Conservation (phyloP, 116 monocot species). For the Posidonia oceanica region DNA sequence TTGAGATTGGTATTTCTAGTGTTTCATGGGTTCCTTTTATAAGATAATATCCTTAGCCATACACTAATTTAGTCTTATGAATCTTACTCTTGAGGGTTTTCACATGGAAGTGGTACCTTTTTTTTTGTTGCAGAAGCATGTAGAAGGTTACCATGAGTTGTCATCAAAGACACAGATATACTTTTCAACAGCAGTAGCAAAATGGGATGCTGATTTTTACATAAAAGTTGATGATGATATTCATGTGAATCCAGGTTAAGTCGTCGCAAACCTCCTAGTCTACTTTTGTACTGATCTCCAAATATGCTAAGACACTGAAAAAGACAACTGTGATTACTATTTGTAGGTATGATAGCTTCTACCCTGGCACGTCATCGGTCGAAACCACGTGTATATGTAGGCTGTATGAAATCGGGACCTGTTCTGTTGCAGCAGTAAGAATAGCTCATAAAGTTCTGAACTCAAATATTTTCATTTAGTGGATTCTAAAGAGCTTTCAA, state of each 20-base stretch:
- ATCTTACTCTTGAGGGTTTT: neutral
- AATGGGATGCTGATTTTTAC: slow-evolving; percentile 85
- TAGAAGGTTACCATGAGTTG: slow-evolving; percentile 73
- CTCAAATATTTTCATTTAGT: neutral
- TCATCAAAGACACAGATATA: slow-evolving; percentile 68
- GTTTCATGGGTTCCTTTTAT: neutral
- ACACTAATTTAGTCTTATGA: neutral
- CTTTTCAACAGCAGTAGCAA: slow-evolving; percentile 59
- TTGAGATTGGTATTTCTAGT: slow-evolving; percentile 46
- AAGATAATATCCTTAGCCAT: neutral
- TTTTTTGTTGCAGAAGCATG: slow-evolving; percentile 41
- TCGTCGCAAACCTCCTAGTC: neutral
- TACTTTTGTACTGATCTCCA: neutral
- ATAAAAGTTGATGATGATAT: slow-evolving; percentile 87
- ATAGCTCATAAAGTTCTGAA: neutral
- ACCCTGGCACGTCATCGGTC: slow-evolving; percentile 44
- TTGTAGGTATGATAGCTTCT: slow-evolving; percentile 46
- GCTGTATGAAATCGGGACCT: slow-evolving; percentile 83
- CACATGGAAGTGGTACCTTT: neutral
- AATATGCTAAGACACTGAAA: neutral
- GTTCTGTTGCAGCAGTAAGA: slow-evolving; percentile 61
- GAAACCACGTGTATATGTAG: slow-evolving; percentile 58
- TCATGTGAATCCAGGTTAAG: slow-evolving; percentile 65
- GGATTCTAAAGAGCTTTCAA: neutral
- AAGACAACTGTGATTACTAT: neutral